Evolutionary conservation across 306 rosid genomes (phyloP).

Genomic region (Parietaria judaica): DNA sequence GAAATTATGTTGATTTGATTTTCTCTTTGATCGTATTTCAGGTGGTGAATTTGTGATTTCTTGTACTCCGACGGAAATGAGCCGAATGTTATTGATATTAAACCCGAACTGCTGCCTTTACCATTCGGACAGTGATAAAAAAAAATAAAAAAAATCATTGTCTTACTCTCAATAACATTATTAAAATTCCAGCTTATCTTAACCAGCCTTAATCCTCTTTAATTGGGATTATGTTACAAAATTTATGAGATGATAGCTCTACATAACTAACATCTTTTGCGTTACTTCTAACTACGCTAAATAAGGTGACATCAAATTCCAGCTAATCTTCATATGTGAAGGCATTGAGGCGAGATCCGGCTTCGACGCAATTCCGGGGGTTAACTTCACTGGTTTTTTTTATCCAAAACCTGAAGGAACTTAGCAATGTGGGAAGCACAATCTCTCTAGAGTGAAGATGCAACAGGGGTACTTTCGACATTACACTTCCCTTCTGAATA

Average conservation of each 20-base stretch:
- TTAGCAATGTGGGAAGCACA: slow-evolving; percentile 70
- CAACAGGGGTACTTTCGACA: slow-evolving; percentile 80
- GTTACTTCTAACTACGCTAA: slow-evolving; percentile 41
- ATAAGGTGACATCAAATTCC: slow-evolving; percentile 96
- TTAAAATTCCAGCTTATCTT: too few relatives aligned
- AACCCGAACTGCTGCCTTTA: too few relatives aligned
- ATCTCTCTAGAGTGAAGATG: slow-evolving; percentile 88
- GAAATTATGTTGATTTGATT: too few relatives aligned
- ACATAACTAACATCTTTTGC: slow-evolving; percentile 1
- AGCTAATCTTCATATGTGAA: slow-evolving; percentile 86
- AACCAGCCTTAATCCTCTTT: too few relatives aligned
- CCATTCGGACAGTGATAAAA: too few relatives aligned
- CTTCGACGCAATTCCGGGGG: slow-evolving; percentile 25
- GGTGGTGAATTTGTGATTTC: too few relatives aligned
- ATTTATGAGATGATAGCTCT: background rate
- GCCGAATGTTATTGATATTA: too few relatives aligned
- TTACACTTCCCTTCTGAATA: slow-evolving; percentile 92
- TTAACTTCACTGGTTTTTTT: slow-evolving; percentile 24
- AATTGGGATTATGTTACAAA: too few relatives aligned
- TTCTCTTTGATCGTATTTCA: too few relatives aligned
- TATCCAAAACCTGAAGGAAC: slow-evolving; percentile 44
- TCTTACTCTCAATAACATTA: too few relatives aligned
- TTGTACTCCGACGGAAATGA: too few relatives aligned
- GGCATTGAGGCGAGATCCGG: slow-evolving; percentile 87
- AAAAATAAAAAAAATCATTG: too few relatives aligned